Base-by-base conservation (phyloP, 2,329 filamentous ascomycete species). In the Ophiostoma himal-ulmi region DNA sequence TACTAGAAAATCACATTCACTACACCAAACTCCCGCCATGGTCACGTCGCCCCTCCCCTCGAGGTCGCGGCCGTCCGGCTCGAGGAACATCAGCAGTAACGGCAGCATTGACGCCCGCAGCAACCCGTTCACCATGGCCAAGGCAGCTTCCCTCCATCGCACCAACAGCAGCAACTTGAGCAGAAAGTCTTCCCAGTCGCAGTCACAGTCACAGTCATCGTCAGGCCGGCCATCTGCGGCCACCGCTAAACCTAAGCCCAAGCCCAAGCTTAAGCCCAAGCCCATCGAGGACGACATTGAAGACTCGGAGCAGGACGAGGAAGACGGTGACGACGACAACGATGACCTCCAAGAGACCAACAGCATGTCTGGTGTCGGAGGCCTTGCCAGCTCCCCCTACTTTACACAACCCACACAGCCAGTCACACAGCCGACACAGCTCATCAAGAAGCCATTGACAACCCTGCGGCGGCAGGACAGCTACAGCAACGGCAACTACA, bases 351-450 rank as follows among this genome's bases (percentile, higher is more conserved):
- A 13, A 44, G 41, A 17, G 30, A 30, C 30, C 1, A 30, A 30
- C 30, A 30, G 4, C 30, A 30, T 83, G 26, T 80, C 79, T 10
- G 77, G 76, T 20, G 81, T 69, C 8, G 72, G 81, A 68, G 73
- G 75, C 20, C 66, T 81, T 8, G 76, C 78, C 3, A 77, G 77
- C 30, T 83, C 82, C 13, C 81, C 81, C 0, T 83, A 84, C 77
- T 81, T 82, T 73, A 82, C 85, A 1, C 80, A 80, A 52, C 78
- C 78, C 1, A 85, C 83, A 1, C 78, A 78, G n/a, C 80, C 83
- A 26, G 78, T 81, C 4, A 84, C 83, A 36, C 83, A 84, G 72
- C 78, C 82, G 0, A 85, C 82, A 1, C 83, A 86, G 72, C 76
- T 85, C 20, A 77, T 85, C 26, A 78, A 71, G 48, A 78, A 72